These are phyloP conservation scores for Zhuliangozyma parablackwelliae DNA, from an alignment of 1,139 yeast genomes.

Conservation along the genomic window DNA sequence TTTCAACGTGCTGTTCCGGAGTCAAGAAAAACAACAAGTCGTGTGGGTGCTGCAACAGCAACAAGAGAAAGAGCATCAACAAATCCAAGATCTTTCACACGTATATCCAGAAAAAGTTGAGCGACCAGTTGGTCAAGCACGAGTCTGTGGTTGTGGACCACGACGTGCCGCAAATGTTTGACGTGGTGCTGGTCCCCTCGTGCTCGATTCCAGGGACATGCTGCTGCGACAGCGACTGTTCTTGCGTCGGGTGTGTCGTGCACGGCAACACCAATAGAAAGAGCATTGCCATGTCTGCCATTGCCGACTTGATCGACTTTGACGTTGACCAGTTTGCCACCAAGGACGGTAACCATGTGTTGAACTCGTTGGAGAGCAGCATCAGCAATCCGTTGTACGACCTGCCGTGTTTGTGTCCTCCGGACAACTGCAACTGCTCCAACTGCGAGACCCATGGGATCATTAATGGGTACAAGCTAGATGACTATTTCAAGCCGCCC, in stretches of 20 bases:
- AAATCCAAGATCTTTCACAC: conserved; percentile 35
- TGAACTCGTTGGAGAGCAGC: neutral
- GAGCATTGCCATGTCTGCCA: neutral
- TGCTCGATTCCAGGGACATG: conserved; percentile 51
- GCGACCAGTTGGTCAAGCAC: neutral
- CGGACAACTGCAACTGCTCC: conserved; percentile 45
- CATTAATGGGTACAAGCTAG: conserved; percentile 44
- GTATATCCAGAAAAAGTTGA: conserved; percentile 23
- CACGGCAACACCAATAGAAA: conserved; percentile 28
- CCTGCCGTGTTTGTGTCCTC: conserved; percentile 36
- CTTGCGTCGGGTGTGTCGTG: conserved; percentile 44
- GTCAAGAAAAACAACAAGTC: conserved; percentile 13
- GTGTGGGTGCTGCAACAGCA: conserved; percentile 19
- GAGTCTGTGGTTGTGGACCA: neutral
- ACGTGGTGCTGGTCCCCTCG: conserved; percentile 29
- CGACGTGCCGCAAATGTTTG: conserved; percentile 9
- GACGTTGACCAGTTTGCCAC: neutral
- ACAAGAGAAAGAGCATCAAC: conserved; percentile 20
- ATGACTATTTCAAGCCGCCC: conserved; percentile 23
- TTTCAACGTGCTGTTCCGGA: conserved; percentile 28
- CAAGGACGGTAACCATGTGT: conserved; percentile 2
- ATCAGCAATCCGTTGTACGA: conserved; percentile 1
- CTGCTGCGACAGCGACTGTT: conserved; percentile 43
- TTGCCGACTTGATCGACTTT: conserved; percentile 1
- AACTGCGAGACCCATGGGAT: conserved; percentile 56